phyloP scores from a whole-genome alignment of 441 rosid species.

The Populus hybrid region DNA sequence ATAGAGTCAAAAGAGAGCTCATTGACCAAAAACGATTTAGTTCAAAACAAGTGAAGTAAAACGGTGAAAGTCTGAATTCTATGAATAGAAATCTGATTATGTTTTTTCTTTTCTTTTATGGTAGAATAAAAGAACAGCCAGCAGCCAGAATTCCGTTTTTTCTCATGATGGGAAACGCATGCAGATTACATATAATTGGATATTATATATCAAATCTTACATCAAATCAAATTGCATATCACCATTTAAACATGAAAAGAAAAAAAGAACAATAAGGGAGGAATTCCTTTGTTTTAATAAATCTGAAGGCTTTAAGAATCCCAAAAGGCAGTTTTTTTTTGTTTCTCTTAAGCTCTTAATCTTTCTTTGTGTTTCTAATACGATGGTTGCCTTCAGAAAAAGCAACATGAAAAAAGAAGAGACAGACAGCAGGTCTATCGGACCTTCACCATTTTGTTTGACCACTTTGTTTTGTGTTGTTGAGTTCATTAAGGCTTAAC shows the following conservation, averaged over 20 bases:
- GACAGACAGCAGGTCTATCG: slow-evolving; percentile 9
- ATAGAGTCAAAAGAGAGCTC: neutral
- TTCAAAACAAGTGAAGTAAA: neutral
- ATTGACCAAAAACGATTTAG: neutral
- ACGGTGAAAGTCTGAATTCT: slow-evolving; percentile 2
- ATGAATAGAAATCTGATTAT: neutral
- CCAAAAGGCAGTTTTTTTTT: slow-evolving; percentile 28
- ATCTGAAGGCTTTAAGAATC: neutral
- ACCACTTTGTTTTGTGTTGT: slow-evolving; percentile 24
- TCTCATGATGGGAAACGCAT: neutral
- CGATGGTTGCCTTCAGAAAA: slow-evolving; percentile 11
- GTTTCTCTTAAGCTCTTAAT: slow-evolving; percentile 29
- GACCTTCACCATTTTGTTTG: slow-evolving; percentile 33
- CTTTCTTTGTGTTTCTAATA: slow-evolving; percentile 13
- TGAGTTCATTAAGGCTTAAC: slow-evolving; percentile 22
- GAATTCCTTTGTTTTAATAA: neutral
- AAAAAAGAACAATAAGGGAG: neutral
- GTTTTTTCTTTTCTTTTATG: neutral
- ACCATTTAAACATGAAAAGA: neutral
- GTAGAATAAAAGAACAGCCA: slow-evolving; percentile 3
- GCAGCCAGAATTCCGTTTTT: slow-evolving; percentile 9
- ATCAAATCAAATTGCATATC: no score
- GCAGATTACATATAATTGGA: neutral
- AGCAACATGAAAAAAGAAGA: slow-evolving; percentile 13
- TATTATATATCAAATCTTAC: no score